These are phyloP conservation scores for Cyamopsis tetragonoloba DNA, from an alignment of 306 rosid species.

Conservation along the genomic window DNA sequence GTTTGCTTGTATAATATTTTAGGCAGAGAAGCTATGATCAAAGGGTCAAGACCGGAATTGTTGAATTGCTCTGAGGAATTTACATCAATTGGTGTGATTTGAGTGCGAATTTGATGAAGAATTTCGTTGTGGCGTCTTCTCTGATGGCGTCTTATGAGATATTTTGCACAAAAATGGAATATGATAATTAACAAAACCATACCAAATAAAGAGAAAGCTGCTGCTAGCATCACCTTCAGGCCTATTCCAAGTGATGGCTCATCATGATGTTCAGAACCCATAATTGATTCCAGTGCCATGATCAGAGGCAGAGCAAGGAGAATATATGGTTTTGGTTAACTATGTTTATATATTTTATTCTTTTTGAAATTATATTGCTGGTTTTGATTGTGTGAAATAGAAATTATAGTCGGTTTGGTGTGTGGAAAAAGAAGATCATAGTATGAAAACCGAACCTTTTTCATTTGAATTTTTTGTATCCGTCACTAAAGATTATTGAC, in stretches of 20 bases:
- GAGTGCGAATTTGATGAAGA: not conserved
- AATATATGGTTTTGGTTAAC: not conserved
- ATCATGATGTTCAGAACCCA: conserved; percentile 1
- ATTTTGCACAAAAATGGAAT: conserved; percentile 10
- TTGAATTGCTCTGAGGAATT: not conserved
- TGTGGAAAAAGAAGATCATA: not conserved
- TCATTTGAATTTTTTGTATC: not conserved
- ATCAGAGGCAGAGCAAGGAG: no score
- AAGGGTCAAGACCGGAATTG: conserved; percentile 41
- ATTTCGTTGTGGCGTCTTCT: conserved; percentile 19
- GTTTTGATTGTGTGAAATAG: not conserved
- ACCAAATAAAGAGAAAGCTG: conserved; percentile 27
- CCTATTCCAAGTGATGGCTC: not conserved
- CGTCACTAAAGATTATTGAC: conserved; percentile 28
- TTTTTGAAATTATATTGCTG: not conserved
- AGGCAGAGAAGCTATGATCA: conserved; percentile 42
- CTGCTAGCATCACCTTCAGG: conserved; percentile 7
- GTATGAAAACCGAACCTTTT: not conserved
- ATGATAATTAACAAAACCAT: not conserved
- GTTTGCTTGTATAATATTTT: conserved; percentile 32
- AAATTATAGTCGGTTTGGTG: not conserved
- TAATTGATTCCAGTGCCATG: not conserved
- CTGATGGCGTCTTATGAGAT: conserved; percentile 11
- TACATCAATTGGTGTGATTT: conserved; percentile 21
- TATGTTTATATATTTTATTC: not conserved